Conservation (phyloP, 805 yeast genomes). For the Limtongia smithiae region DNA sequence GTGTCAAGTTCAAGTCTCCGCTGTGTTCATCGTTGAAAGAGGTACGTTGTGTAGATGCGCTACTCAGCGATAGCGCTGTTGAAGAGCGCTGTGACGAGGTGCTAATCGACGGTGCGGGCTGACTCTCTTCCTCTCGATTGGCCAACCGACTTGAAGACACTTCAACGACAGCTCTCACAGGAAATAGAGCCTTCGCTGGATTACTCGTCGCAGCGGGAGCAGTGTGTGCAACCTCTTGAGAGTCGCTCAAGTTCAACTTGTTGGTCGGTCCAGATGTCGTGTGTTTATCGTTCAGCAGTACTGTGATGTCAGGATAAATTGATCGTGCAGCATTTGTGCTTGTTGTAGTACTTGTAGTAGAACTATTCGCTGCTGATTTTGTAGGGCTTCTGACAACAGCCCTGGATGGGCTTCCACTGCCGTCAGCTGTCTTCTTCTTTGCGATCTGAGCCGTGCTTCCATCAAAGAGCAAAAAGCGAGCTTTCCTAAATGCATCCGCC, state of each 20-base stretch:
- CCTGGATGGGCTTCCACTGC: not conserved
- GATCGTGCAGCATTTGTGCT: not conserved
- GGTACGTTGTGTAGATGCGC: constrained; percentile 2
- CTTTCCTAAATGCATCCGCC: constrained; percentile 24
- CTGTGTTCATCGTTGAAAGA: constrained; percentile 14
- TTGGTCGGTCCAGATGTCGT: constrained; percentile 9
- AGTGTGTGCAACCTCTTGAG: not conserved
- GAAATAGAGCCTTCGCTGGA: constrained; percentile 21
- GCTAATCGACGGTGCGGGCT: not conserved
- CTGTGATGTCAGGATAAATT: constrained; percentile 22
- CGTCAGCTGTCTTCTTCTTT: not conserved
- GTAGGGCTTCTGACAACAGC: not conserved
- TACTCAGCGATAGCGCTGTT: not conserved
- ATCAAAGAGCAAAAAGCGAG: constrained; percentile 21
- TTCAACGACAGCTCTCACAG: not conserved
- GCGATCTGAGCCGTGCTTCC: not conserved
- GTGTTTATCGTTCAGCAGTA: not conserved
- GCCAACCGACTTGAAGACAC: no score
- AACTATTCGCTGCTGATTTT: no score
- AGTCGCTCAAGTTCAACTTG: not conserved
- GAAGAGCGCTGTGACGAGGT: constrained; percentile 1
- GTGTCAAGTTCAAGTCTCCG: constrained; percentile 16
- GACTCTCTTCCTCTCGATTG: not conserved
- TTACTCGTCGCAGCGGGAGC: not conserved
- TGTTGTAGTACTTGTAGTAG: not conserved